Conservation (phyloP, 257 asterid species). For the Nyctanthes arbortristis region DNA sequence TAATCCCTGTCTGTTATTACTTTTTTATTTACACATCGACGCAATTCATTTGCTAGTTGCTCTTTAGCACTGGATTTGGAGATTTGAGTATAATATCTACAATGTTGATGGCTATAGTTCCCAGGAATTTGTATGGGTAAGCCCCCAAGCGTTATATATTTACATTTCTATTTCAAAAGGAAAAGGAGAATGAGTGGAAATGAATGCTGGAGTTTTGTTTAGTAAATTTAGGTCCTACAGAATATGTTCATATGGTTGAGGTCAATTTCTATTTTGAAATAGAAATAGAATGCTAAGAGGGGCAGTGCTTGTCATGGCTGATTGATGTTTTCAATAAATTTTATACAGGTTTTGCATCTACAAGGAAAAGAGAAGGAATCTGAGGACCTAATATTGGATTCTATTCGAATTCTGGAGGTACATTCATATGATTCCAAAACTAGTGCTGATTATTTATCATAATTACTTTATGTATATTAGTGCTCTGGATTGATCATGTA, state of each 20-base stretch:
- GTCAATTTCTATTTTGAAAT: too few relatives aligned
- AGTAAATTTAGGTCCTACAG: too few relatives aligned
- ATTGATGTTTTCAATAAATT: neutral
- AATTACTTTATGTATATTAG: constrained; percentile 9
- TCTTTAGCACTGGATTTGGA: neutral
- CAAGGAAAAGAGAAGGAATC: constrained; percentile 76
- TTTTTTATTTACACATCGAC: neutral
- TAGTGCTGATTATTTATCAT: constrained; percentile 23
- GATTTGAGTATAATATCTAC: neutral
- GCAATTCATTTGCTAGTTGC: neutral
- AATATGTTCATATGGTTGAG: too few relatives aligned
- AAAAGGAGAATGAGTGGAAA: neutral
- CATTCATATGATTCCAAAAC: constrained; percentile 20
- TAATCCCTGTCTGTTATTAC: neutral
- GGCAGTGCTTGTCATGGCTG: too few relatives aligned
- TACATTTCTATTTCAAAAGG: too few relatives aligned
- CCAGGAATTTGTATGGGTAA: neutral
- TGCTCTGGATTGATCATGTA: constrained; percentile 39
- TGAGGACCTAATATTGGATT: constrained; percentile 65
- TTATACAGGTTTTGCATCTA: constrained; percentile 63
- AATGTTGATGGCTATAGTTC: neutral
- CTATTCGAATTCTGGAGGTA: constrained; percentile 84
- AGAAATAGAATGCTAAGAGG: too few relatives aligned
- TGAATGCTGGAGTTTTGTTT: neutral
- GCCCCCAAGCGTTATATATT: neutral